Evolutionary conservation across 1,284 basidiomycete genomes (phyloP), one percentile per base, ranked within the genome.

Genomic region (Apiotrichum sp.): DNA sequence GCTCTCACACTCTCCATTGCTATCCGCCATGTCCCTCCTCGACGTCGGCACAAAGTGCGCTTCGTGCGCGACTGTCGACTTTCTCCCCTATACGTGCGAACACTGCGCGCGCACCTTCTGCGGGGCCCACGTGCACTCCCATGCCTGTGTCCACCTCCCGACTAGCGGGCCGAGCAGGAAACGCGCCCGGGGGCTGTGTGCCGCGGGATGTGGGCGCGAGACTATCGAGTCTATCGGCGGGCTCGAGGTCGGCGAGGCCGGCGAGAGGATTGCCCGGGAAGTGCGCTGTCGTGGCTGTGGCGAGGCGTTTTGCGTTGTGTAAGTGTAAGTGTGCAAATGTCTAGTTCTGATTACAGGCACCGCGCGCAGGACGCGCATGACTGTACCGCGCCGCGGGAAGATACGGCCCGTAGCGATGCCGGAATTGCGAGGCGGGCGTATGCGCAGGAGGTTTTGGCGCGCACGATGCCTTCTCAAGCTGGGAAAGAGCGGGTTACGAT

Each of bases 71-170:
- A 51, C 67, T 4, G 61, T 72, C 47, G 73, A 75, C 53, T 75
- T 75, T 53, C 63, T 75, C n/a, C 73, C 72, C 1, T 62, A 68
- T 33, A 56, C 48, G 3, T 75, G 73, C 48, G 58, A 62, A 4
- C 36, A 36, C 7, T 75, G 73, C 55, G 7, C 46, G 3, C 49
- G 59, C 9, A 34, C 52, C 6, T 73, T 66, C 63, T 75, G 73
- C 57, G 40, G 40, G 6, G 35, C 54, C 1, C 73, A 75, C 52
- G 64, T 75, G 34, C 54, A 59, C 14, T 40, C 56, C 0, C 71
- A 74, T 45, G 53, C 14, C 7, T 73, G 71, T 42, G 35, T 38
- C 33, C 29, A 13, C 52, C 50, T 16, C 56, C 4, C 56, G 50
- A 49, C 47, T 42, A 45, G 53, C 47, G 56, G 50, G 52, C 35